These are phyloP conservation scores for Sarocladium strictum DNA, from an alignment of 2,329 filamentous ascomycete genomes.

Conservation along the genomic window DNA sequence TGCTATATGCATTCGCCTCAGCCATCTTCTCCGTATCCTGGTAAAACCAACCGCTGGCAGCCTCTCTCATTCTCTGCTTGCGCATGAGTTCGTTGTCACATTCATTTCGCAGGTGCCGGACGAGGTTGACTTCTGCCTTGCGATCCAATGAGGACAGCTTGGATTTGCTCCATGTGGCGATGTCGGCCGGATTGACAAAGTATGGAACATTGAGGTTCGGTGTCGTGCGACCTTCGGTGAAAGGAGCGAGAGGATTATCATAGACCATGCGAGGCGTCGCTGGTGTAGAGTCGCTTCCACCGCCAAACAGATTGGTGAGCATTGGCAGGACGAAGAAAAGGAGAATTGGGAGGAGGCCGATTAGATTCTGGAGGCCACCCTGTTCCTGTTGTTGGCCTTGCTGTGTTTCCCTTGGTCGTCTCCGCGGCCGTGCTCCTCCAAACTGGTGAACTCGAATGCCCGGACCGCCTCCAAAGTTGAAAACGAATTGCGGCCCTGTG, in stretches of 20 bases:
- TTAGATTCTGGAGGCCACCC: slow-evolving; percentile 52
- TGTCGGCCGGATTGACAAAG: slow-evolving; percentile 74
- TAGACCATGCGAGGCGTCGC: slow-evolving; percentile 68
- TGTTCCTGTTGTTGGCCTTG: slow-evolving; percentile 43
- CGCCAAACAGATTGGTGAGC: slow-evolving; percentile 71
- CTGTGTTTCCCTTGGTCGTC: slow-evolving; percentile 64
- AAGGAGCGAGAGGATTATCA: slow-evolving; percentile 62
- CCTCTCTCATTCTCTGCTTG: slow-evolving; percentile 63
- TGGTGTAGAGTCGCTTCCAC: slow-evolving; percentile 27
- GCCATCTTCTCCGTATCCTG: slow-evolving; percentile 75
- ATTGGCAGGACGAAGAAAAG: slow-evolving; percentile 83
- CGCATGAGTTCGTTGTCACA: slow-evolving; percentile 69
- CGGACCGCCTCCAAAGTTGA: slow-evolving; percentile 88
- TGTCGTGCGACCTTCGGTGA: slow-evolving; percentile 69
- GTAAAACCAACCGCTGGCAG: slow-evolving; percentile 83
- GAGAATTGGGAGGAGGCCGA: slow-evolving; percentile 79
- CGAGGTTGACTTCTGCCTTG: slow-evolving; percentile 66
- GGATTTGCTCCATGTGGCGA: slow-evolving; percentile 60
- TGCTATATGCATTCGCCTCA: slow-evolving; percentile 50
- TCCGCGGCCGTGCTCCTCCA: slow-evolving; percentile 70
- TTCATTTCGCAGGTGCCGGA: slow-evolving; percentile 59
- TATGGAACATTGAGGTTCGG: slow-evolving; percentile 71
- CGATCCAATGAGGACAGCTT: slow-evolving; percentile 73
- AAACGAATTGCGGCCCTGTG: slow-evolving; percentile 81
- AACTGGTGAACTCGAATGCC: slow-evolving; percentile 95